phyloP scores from a whole-genome alignment of 129 eudicot genomes.

The Solidago caesia region DNA sequence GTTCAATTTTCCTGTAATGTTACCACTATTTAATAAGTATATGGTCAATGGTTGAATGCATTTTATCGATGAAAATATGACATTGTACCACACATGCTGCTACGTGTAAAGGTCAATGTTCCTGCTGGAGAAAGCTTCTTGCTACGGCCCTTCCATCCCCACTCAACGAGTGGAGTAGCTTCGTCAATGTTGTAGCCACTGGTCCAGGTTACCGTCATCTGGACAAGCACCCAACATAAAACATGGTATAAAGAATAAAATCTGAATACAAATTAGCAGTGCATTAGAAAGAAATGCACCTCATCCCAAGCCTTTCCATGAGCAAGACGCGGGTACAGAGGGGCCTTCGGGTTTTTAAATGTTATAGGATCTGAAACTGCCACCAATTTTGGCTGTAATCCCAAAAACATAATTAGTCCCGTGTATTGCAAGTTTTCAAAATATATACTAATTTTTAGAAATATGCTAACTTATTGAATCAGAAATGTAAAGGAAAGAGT shows the following conservation, averaged over 20 bases:
- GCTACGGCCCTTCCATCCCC: conserved; percentile 52
- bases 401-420: conserved; percentile 17
- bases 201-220: conserved; percentile 97
- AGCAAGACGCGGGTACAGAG: conserved; percentile 81
- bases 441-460: neutral
- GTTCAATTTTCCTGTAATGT: neutral
- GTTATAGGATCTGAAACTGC: conserved; percentile 57
- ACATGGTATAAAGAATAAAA: neutral
- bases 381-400: conserved; percentile 64
- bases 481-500: neutral
- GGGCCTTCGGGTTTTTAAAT: conserved; percentile 75
- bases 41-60: neutral
- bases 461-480: neutral
- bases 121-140: conserved; percentile 64
- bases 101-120: conserved; percentile 58
- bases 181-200: conserved; percentile 83
- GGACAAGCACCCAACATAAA: conserved; percentile 6
- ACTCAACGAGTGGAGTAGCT: conserved; percentile 68
- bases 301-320: conserved; percentile 78
- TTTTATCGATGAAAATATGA: neutral
- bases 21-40: neutral
- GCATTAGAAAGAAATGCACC: conserved; percentile 36
- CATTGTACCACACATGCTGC: conserved; percentile 72
- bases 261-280: neutral
- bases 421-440: neutral